A percentile compares a stretch with the other conserved stretches of the same genome.
Evolutionary conservation across 1,284 basidiomycete genomes (phyloP).

Genomic region (Irpex lacteus): DNA sequence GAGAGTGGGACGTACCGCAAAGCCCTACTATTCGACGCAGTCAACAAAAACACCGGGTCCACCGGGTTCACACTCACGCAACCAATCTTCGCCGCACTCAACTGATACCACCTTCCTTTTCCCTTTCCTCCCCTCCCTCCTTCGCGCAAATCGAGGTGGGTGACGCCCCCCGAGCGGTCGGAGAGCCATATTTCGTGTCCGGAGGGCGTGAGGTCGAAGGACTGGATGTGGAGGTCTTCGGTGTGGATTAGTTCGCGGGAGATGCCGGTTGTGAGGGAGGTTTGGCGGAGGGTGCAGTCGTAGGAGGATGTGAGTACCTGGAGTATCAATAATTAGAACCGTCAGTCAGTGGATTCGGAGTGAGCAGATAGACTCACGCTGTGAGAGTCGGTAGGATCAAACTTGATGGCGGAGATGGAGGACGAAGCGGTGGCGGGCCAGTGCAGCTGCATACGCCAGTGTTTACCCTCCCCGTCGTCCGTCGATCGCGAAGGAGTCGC

Average conservation of each 20-base stretch:
- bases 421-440: constrained; percentile 79
- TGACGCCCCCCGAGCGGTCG: constrained; percentile 62
- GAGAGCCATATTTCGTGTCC: constrained; percentile 82
- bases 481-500: constrained; percentile 27
- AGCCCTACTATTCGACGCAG: constrained; percentile 68
- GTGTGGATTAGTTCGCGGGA: constrained; percentile 62
- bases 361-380: too few relatives aligned
- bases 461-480: constrained; percentile 61
- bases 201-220: constrained; percentile 60
- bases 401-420: constrained; percentile 71
- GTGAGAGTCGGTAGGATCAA: constrained; percentile 70
- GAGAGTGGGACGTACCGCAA: constrained; percentile 49
- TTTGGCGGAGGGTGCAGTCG: constrained; percentile 69
- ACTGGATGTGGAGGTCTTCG: constrained; percentile 58
- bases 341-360: too few relatives aligned
- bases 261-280: constrained; percentile 66
- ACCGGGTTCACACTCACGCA: constrained; percentile 73
- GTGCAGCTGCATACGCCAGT: constrained; percentile 76
- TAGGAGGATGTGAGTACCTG: constrained; percentile 79
- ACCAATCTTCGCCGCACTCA: constrained; percentile 73
- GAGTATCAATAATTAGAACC: neutral
- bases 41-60: constrained; percentile 61
- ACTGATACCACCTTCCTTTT: constrained; percentile 54
- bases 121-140: constrained; percentile 33
- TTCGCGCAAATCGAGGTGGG: constrained; percentile 71